phyloP scores from a whole-genome alignment of 1,139 yeast genomes.

The Sugiyamaella novakii region DNA sequence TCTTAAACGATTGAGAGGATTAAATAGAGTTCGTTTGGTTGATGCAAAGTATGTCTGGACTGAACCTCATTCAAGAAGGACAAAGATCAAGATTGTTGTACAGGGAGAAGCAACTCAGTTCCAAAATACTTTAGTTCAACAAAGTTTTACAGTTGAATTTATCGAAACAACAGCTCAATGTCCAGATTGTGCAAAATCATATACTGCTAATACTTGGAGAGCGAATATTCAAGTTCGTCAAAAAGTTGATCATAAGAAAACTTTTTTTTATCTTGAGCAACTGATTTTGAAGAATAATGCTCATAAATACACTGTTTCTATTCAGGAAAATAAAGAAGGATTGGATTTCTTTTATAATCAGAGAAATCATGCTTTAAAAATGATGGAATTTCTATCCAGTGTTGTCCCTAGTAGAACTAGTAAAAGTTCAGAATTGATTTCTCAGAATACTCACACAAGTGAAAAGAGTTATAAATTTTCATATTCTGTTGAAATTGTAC shows the following conservation, averaged over 20 bases:
- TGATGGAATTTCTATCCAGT: slow-evolving; percentile 84
- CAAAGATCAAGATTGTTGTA: slow-evolving; percentile 84
- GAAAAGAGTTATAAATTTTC: slow-evolving; percentile 85
- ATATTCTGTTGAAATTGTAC: slow-evolving; percentile 90
- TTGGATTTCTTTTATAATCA: slow-evolving; percentile 89
- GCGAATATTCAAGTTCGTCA: slow-evolving; percentile 98
- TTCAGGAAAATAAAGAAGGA: slow-evolving; percentile 91
- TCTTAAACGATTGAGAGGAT: slow-evolving; percentile 83
- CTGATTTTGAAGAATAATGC: slow-evolving; percentile 90
- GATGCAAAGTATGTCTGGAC: slow-evolving; percentile 99
- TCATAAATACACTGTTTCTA: slow-evolving; percentile 88
- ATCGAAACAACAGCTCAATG: slow-evolving; percentile 95
- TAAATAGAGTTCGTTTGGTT: slow-evolving; percentile 79
- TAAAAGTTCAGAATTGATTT: slow-evolving; percentile 86
- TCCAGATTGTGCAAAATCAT: slow-evolving; percentile 96
- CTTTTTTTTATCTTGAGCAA: slow-evolving; percentile 93
- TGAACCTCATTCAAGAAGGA: slow-evolving; percentile 97
- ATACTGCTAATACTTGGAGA: slow-evolving; percentile 96
- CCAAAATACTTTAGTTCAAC: slow-evolving; percentile 89
- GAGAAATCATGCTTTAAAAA: slow-evolving; percentile 87
- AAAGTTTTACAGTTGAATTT: slow-evolving; percentile 93
- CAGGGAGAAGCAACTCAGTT: slow-evolving; percentile 85
- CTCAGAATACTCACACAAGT: slow-evolving; percentile 90
- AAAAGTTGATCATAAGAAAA: slow-evolving; percentile 95
- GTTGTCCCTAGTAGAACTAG: slow-evolving; percentile 83